phyloP scores from a whole-genome alignment of 345 rosid genomes.

The Brassica carinata region DNA sequence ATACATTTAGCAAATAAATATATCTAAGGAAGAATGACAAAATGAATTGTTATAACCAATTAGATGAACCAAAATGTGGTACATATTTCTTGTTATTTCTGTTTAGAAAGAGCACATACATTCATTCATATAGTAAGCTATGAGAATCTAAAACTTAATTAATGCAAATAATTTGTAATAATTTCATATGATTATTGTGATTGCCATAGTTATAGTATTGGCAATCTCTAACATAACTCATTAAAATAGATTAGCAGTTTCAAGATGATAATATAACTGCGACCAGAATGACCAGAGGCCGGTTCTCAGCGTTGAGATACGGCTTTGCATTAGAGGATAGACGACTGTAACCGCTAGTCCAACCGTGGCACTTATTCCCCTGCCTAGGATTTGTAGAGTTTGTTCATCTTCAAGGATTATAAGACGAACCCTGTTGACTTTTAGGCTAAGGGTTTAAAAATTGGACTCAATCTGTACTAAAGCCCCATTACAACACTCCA shows the following conservation, averaged over 20 bases:
- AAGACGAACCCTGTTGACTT: no score
- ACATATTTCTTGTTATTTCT: not conserved
- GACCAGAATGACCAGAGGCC: conserved; percentile 94
- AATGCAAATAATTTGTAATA: not conserved
- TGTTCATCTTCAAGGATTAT: no score
- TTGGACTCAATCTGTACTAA: no score
- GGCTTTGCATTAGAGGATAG: conserved; percentile 72
- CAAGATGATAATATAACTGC: conserved; percentile 52
- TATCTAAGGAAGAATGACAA: not conserved
- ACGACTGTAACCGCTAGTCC: conserved; percentile 78
- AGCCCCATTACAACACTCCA: no score
- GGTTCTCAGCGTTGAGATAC: conserved; percentile 62
- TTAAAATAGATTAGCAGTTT: not conserved
- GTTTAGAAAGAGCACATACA: not conserved
- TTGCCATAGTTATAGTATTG: not conserved
- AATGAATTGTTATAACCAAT: not conserved
- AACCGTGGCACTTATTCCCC: conserved; percentile 74
- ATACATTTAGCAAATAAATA: not conserved
- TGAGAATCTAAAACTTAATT: not conserved
- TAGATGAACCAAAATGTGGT: not conserved
- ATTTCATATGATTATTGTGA: not conserved
- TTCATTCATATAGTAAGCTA: not conserved
- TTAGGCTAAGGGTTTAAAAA: no score
- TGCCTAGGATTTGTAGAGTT: conserved; percentile 39
- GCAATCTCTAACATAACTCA: not conserved